Evolutionary conservation across 805 yeast genomes (phyloP).

Genomic region (Nakazawaea holstii): DNA sequence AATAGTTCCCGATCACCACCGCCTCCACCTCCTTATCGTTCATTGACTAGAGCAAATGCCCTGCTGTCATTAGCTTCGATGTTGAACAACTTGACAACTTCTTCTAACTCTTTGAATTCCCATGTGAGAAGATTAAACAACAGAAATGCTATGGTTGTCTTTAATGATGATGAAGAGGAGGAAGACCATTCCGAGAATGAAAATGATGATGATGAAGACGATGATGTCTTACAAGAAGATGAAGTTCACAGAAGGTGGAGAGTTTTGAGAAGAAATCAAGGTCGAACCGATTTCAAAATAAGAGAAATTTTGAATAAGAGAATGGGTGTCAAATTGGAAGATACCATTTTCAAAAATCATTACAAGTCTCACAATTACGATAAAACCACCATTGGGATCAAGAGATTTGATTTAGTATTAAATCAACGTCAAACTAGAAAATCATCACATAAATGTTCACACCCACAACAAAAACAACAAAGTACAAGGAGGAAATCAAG

Average conservation of each 20-base stretch:
- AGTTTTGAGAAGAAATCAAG: background rate
- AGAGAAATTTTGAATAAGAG: background rate
- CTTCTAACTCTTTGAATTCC: background rate
- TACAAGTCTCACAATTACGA: too few relatives aligned
- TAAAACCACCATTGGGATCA: background rate
- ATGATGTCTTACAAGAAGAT: background rate
- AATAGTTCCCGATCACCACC: slow-evolving; percentile 4
- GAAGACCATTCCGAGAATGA: slow-evolving; percentile 16
- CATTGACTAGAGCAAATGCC: slow-evolving; percentile 1
- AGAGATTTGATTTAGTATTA: slow-evolving; percentile 2
- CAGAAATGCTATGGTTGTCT: slow-evolving; percentile 18
- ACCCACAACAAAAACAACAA: too few relatives aligned
- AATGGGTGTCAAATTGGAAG: background rate
- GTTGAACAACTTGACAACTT: slow-evolving; percentile 6
- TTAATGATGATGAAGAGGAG: slow-evolving; percentile 19
- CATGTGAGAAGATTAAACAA: slow-evolving; percentile 18
- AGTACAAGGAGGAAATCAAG: too few relatives aligned
- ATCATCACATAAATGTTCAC: too few relatives aligned
- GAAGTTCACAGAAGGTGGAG: background rate
- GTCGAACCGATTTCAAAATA: background rate
- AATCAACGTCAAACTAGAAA: background rate
- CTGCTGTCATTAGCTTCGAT: slow-evolving; percentile 5
- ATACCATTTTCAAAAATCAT: slow-evolving; percentile 8
- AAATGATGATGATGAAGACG: too few relatives aligned
- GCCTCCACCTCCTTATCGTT: slow-evolving; percentile 3